Percentiles rank a stretch among this genome's conserved stretches.
Evolutionary conservation across 306 rosid species (phyloP).

Genomic region (Rosa multiflora): DNA sequence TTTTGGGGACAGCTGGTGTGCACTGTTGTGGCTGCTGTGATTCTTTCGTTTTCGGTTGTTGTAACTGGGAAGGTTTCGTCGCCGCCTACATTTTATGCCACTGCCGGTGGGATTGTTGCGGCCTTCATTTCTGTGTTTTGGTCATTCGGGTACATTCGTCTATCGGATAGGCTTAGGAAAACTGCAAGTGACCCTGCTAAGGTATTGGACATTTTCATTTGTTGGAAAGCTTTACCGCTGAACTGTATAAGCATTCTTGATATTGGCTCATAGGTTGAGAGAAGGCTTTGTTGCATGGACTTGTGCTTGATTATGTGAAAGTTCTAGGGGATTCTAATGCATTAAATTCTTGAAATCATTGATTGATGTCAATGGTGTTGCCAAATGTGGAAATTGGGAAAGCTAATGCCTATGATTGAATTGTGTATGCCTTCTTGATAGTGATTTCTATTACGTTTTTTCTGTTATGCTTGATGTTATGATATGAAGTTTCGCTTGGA

Average conservation of each 20-base stretch:
- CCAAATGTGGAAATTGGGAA: background rate
- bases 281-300: background rate
- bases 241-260: background rate
- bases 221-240: background rate
- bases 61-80: slow-evolving; percentile 78
- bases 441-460: background rate
- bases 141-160: slow-evolving; percentile 96
- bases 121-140: slow-evolving; percentile 92
- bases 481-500: background rate
- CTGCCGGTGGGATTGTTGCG: slow-evolving; percentile 88
- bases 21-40: slow-evolving; percentile 87
- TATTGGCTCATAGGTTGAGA: background rate
- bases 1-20: slow-evolving; percentile 97
- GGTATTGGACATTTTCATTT: slow-evolving; percentile 40
- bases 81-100: slow-evolving; percentile 88
- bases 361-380: background rate
- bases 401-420: slow-evolving; percentile 1
- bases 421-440: slow-evolving; percentile 10
- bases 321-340: background rate
- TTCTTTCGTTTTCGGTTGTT: slow-evolving; percentile 84
- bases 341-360: background rate
- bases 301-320: background rate
- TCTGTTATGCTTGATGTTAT: background rate
- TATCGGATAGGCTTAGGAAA: slow-evolving; percentile 72
- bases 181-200: slow-evolving; percentile 83